These are phyloP conservation scores for Tolypocladium guangdongense DNA, from an alignment of 2,329 filamentous ascomycete genomes.

Conservation along the genomic window DNA sequence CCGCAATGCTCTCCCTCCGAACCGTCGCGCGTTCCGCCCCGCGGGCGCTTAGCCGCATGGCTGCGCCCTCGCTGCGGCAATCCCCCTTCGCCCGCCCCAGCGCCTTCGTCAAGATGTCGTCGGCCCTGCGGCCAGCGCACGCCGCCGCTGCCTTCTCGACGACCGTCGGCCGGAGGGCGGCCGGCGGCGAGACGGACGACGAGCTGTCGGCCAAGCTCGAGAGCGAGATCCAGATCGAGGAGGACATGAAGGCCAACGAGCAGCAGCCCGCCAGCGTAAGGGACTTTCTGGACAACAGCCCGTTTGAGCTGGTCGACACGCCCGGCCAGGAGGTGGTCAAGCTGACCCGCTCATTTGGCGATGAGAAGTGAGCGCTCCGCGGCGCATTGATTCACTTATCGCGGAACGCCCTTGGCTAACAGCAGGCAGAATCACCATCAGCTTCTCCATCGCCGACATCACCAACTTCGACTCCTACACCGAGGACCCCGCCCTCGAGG, in stretches of 20 bases:
- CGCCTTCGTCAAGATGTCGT: slow-evolving; percentile 31
- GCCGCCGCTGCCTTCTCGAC: slow-evolving; percentile 39
- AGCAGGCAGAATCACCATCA: slow-evolving; percentile 27
- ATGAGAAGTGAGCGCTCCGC: slow-evolving; percentile 66
- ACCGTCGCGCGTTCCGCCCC: slow-evolving; percentile 55
- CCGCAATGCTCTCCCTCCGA: slow-evolving; percentile 60
- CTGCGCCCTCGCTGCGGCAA: slow-evolving; percentile 38
- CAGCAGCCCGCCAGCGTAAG: slow-evolving; percentile 67
- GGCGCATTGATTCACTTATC: not conserved
- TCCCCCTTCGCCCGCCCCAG: slow-evolving; percentile 36
- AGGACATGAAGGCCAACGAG: slow-evolving; percentile 63
- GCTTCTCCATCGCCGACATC: slow-evolving; percentile 32
- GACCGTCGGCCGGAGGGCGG: slow-evolving; percentile 27
- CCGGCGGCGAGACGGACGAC: slow-evolving; percentile 48
- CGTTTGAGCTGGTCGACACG: slow-evolving; percentile 73
- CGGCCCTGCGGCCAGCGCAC: slow-evolving; percentile 19
- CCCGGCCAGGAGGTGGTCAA: slow-evolving; percentile 81
- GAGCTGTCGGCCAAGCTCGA: slow-evolving; percentile 82
- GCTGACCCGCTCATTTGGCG: slow-evolving; percentile 69
- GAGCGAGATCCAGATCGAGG: slow-evolving; percentile 74
- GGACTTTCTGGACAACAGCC: slow-evolving; percentile 78
- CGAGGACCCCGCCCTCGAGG: slow-evolving; percentile 27
- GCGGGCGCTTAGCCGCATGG: slow-evolving; percentile 48
- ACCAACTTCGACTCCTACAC: slow-evolving; percentile 27
- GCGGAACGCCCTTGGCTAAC: slow-evolving; percentile 3